These are phyloP conservation scores for Takakia lepidozioides DNA, from an alignment of 225 moss, liverwort and hornwort genomes.

Conservation along the genomic window DNA sequence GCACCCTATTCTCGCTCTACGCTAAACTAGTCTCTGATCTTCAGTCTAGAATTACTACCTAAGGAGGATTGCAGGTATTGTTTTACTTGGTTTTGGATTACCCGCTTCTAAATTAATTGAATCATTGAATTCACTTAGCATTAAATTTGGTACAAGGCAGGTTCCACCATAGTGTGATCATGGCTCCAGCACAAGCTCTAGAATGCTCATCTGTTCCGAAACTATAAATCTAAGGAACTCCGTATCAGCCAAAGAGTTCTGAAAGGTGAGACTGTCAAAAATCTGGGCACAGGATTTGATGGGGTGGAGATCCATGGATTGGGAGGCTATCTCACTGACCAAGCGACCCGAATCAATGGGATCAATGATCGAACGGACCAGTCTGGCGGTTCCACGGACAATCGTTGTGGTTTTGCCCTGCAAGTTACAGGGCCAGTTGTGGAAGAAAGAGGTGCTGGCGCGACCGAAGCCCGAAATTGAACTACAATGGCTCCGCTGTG, in stretches of 20 bases:
- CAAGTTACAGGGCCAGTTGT: slow-evolving; percentile 23
- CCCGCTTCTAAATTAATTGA: no score
- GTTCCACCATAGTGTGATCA: no score
- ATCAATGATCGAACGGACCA: slow-evolving; percentile 31
- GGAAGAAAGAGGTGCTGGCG: slow-evolving; percentile 16
- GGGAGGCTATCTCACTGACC: slow-evolving; percentile 30
- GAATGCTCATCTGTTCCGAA: no score
- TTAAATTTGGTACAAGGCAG: no score
- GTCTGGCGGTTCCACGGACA: slow-evolving; percentile 29
- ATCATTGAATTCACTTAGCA: no score
- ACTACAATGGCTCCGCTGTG: slow-evolving; percentile 19
- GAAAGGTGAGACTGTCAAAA: not conserved
- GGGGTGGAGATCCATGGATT: slow-evolving; percentile 37
- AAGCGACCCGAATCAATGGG: slow-evolving; percentile 24
- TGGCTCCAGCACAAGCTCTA: no score
- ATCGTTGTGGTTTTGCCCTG: slow-evolving; percentile 22
- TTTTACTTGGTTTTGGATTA: no score
- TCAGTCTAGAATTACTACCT: no score
- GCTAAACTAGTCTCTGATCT: no score
- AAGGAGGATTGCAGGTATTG: no score
- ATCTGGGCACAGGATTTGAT: slow-evolving; percentile 24
- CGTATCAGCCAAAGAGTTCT: not conserved
- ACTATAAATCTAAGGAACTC: no score
- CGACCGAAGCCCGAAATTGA: slow-evolving; percentile 18
- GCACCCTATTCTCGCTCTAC: no score